Base-by-base conservation (phyloP, 441 rosid genomes). In the Mallotus repandus region DNA sequence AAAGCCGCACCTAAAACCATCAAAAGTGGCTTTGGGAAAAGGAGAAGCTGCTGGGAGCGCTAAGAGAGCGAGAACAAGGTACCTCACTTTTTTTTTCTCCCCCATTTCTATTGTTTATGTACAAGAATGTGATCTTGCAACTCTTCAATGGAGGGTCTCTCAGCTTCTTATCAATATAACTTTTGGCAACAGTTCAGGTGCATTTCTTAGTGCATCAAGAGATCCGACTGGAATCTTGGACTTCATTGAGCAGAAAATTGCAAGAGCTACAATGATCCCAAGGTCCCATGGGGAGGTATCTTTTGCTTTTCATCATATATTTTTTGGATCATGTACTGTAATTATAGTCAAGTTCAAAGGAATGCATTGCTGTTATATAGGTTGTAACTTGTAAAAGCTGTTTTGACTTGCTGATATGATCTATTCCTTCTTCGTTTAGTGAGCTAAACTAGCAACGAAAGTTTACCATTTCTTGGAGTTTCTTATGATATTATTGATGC, bases 31-130 rank as follows among this genome's bases (percentile, higher is more conserved):
- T 79, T 81, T 90, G 81, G 82, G 97, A 52, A 74, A 86, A 68
- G 98, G 97, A 76, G 97, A 91, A 85, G 89, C 94, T 55, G 84
- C 32, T 56, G 96, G 90, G 85, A 89, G 77, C 77, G 89, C 95
- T 32, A 83, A 87, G 75, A 95, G 84, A 68, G 90, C 93, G 45
- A 86, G 98, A 84, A 94, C 98, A 63, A 94, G 97, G 98, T 89
- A 54, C 54, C 41, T 70, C 67, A 67, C 6, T 35, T 3, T 49
- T 3, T 49, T 12, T 21, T 8, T 49, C 72, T n/a, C 32, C 3
- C 1, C 32, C 32, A 46, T 68, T 64, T 50, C 38, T 46, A 29
- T 29, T 72, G 32, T 59, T 45, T 53, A 8, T 62, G 32, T 21
- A 21, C 52, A 68, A 54, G 21, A 46, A 12, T 48, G 46, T 63